Evolutionary conservation across 768 basidiomycete species (phyloP).

Genomic region (Auriscalpium microsporum): DNA sequence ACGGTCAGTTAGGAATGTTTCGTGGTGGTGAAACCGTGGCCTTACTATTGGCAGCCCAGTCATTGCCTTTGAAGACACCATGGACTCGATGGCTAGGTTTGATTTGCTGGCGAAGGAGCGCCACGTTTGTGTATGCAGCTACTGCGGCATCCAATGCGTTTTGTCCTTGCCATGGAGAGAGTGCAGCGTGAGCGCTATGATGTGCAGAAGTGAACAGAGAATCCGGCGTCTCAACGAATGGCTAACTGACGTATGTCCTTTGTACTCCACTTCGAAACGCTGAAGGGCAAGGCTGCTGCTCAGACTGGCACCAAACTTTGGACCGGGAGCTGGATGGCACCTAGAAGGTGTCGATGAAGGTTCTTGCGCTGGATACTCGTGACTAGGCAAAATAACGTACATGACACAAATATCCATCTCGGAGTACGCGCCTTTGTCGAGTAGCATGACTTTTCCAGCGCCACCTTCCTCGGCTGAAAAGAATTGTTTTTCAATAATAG

Average conservation of each 20-base stretch:
- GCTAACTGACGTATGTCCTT: conserved; percentile 56
- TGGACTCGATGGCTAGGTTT: conserved; percentile 72
- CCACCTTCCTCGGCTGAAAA: conserved; percentile 69
- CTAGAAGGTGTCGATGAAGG: conserved; percentile 25
- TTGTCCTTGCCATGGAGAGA: conserved; percentile 78
- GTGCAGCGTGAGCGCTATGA: conserved; percentile 62
- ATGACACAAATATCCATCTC: conserved; percentile 74
- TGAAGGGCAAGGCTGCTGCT: conserved; percentile 57
- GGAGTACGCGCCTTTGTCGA: conserved; percentile 64
- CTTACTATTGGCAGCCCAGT: conserved; percentile 67
- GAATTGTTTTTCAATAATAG: not conserved
- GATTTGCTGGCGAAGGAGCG: conserved; percentile 75
- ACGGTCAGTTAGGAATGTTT: not conserved
- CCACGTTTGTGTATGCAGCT: conserved; percentile 71
- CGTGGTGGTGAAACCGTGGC: not conserved
- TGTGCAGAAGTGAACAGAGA: not conserved
- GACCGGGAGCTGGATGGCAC: conserved; percentile 80
- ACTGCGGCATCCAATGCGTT: conserved; percentile 87
- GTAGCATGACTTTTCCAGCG: conserved; percentile 60
- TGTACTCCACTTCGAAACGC: conserved; percentile 52
- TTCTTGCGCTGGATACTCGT: too few species aligned
- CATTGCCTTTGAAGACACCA: conserved; percentile 66
- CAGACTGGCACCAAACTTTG: conserved; percentile 57
- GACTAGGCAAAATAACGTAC: conserved; percentile 26
- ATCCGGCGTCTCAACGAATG: too few species aligned